Conservation (phyloP, 148 eudicot species). For the Diospyros lotus region DNA sequence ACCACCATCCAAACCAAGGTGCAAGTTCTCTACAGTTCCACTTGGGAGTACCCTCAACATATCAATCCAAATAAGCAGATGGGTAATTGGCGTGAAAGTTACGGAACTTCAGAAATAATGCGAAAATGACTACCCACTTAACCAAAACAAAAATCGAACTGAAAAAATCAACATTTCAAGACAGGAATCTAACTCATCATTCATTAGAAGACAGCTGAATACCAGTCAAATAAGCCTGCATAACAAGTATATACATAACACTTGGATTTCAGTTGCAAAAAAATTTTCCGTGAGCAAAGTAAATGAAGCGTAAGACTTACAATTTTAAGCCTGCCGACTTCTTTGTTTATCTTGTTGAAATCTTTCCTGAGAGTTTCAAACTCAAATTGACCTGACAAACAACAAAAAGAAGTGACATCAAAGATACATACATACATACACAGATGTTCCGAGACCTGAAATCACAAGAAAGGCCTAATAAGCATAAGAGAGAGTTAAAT, state of each 20-base stretch:
- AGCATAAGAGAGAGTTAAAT: background rate
- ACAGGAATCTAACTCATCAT: too few species aligned
- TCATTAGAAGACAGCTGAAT: too few species aligned
- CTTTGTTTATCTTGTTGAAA: constrained; percentile 64
- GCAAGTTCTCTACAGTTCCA: background rate
- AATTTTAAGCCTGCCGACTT: constrained; percentile 60
- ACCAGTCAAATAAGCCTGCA: background rate
- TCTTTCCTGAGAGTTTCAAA: constrained; percentile 63
- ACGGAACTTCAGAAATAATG: background rate
- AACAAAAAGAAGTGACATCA: background rate
- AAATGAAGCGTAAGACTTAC: constrained; percentile 32
- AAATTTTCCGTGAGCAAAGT: too few species aligned
- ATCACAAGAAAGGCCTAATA: background rate
- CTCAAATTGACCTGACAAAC: constrained; percentile 66
- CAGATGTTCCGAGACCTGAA: background rate
- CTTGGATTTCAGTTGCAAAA: too few species aligned
- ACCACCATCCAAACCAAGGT: background rate
- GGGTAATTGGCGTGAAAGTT: background rate
- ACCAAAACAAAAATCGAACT: background rate
- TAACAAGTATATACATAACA: background rate
- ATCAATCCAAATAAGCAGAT: background rate
- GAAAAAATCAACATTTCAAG: background rate
- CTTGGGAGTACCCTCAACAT: background rate
- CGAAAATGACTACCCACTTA: background rate
- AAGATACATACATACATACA: background rate